phyloP scores from a whole-genome alignment of 2,329 filamentous ascomycete species.

The Arthrobotrys pseudoclavata region DNA sequence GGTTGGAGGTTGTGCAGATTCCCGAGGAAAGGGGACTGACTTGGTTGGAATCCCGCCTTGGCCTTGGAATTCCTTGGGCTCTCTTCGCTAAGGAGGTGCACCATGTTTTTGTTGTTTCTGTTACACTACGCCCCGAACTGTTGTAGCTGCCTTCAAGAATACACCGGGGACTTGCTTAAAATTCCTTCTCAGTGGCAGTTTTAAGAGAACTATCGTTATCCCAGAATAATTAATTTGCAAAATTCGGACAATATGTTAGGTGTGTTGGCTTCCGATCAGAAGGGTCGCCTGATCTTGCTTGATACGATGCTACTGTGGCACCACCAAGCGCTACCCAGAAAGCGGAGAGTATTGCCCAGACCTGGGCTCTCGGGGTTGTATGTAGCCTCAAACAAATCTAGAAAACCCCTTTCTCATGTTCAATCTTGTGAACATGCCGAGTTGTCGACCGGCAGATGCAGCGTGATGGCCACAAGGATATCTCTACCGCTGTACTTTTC shows the following conservation, averaged over 20 bases:
- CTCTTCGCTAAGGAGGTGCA: slow-evolving; percentile 26
- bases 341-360: slow-evolving; percentile 27
- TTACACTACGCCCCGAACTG: slow-evolving; percentile 18
- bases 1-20: slow-evolving; percentile 30
- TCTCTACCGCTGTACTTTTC: slow-evolving; percentile 9
- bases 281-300: slow-evolving; percentile 25
- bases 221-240: slow-evolving; percentile 27
- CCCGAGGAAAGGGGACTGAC: slow-evolving; percentile 41
- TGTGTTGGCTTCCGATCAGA: not conserved
- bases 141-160: slow-evolving; percentile 1
- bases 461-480: not conserved
- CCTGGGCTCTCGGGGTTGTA: slow-evolving; percentile 4
- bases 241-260: slow-evolving; percentile 16
- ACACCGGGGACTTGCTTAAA: slow-evolving; percentile 14
- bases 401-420: slow-evolving; percentile 12
- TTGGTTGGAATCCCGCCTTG: slow-evolving; percentile 49
- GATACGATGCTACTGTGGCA: slow-evolving; percentile 46
- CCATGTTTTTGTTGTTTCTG: slow-evolving; percentile 6
- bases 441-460: not conserved
- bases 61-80: slow-evolving; percentile 26
- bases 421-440: slow-evolving; percentile 6
- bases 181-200: not conserved
- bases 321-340: slow-evolving; percentile 28
- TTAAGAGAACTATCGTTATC: slow-evolving; percentile 17
- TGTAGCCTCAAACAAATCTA: slow-evolving; percentile 9